Base-by-base conservation (phyloP, 441 rosid genomes). In the Pelargonium fulgidum region DNA sequence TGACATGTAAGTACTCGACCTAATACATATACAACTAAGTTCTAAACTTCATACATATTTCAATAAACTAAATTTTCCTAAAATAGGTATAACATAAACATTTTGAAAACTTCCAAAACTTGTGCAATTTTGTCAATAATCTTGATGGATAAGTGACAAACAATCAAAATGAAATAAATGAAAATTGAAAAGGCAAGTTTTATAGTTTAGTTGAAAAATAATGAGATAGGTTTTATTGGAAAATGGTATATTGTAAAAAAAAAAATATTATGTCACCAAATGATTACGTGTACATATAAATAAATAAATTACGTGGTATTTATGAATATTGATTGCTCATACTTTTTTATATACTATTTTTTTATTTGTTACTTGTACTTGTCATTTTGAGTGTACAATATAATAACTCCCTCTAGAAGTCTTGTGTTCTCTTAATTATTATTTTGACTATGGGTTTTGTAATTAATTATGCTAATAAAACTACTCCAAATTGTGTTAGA, bases 121-220 rank as follows among this genome's bases (percentile, higher is more conserved):
- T 2, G n/a, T 3, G 10, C n/a, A 47, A 47, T 8, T 47, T 47
- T 48, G 3, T 3, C n/a, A 52, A 4, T 8, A 52, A 52, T 52
- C 59, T 52, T 52, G 59, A 52, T 52, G 20, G 59, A 52, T 20
- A 52, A 52, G 59, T 52, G 59, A 52, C 22, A 52, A 14, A 52
- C 59, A 52, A 14, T 52, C 8, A 14, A n/a, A n/a, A 16, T 4
- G 59, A 7, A 16, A 52, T 52, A 52, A 14, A 52, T 14, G 59
- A 13, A 52, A 52, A 52, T 17, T n/a, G 20, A 14, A 52, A 52
- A 52, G 54, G 4, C 54, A 11, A 48, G 16, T 48, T 48, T 10
- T n/a, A 6, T 47, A 11, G 58, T 14, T n/a, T 50, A 50, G 17
- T 50, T 13, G 0, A 16, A 12, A 50, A 47, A 45, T 1, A n/a